Conservation (phyloP, 352 stramenopile species). For the Globisporangium abappressorium region DNA sequence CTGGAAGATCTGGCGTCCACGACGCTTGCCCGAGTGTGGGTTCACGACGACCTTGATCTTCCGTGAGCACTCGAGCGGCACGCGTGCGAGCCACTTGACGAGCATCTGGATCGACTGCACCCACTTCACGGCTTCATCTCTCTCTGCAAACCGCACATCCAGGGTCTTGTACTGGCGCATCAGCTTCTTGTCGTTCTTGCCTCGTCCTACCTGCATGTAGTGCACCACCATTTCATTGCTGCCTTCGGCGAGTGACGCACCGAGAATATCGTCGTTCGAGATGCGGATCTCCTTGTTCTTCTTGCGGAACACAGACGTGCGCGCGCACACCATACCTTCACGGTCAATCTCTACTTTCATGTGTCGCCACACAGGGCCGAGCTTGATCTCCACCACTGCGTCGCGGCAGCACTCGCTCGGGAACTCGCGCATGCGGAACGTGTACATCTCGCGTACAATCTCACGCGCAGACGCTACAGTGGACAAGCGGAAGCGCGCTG, state of each 20-base stretch:
- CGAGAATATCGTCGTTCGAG: constrained; percentile 54
- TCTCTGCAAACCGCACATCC: constrained; percentile 34
- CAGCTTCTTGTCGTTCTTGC: constrained; percentile 51
- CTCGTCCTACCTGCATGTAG: constrained; percentile 57
- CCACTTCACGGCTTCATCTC: constrained; percentile 28
- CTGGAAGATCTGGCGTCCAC: constrained; percentile 58
- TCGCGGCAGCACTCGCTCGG: constrained; percentile 36
- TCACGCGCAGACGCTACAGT: constrained; percentile 55
- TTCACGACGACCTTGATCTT: constrained; percentile 80
- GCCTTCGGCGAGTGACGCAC: constrained; percentile 26
- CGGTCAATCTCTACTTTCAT: constrained; percentile 49
- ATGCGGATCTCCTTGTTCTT: constrained; percentile 51
- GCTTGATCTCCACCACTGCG: constrained; percentile 35
- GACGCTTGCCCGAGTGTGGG: constrained; percentile 62
- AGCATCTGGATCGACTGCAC: constrained; percentile 44
- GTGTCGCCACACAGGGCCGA: constrained; percentile 50
- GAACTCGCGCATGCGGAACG: constrained; percentile 53
- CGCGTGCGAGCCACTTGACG: constrained; percentile 72
- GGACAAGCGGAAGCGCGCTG: constrained; percentile 61
- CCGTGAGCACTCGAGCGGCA: constrained; percentile 44
- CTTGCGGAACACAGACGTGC: constrained; percentile 62
- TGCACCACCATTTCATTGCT: constrained; percentile 43
- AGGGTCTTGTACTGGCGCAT: constrained; percentile 50
- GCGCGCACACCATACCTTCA: constrained; percentile 50
- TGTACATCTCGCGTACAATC: constrained; percentile 70